These are phyloP conservation scores for Candolleomyces efflorescens DNA, from an alignment of 768 basidiomycete species.

Conservation along the genomic window DNA sequence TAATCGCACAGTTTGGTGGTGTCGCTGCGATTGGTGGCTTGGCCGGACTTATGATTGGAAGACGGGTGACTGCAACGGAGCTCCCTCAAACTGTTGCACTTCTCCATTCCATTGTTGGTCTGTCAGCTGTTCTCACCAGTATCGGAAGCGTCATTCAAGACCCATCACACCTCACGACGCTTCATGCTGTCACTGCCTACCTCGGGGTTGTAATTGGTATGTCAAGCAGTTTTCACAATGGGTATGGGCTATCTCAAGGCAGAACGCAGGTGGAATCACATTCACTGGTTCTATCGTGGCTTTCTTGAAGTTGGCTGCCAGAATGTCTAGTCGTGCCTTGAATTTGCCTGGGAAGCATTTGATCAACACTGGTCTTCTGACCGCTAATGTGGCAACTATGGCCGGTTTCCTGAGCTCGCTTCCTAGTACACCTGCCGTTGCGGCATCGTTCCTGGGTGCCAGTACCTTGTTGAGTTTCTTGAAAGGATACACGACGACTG, in stretches of 20 bases:
- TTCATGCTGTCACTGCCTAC: conserved; percentile 84
- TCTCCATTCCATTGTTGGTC: conserved; percentile 84
- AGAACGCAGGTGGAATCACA: conserved; percentile 61
- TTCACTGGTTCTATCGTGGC: conserved; percentile 90
- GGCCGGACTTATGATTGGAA: conserved; percentile 68
- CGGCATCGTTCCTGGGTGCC: conserved; percentile 72
- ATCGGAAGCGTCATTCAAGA: conserved; percentile 79
- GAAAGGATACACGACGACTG: conserved; percentile 83
- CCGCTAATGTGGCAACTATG: conserved; percentile 69
- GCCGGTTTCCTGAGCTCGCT: conserved; percentile 70
- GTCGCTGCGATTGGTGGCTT: conserved; percentile 72
- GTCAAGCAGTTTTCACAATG: conserved; percentile 8
- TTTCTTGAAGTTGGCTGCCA: conserved; percentile 82
- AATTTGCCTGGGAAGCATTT: conserved; percentile 74
- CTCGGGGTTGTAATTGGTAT: conserved; percentile 81
- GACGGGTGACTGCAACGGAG: conserved; percentile 84
- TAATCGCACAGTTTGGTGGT: conserved; percentile 73
- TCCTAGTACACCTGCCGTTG: conserved; percentile 62
- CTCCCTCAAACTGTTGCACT: conserved; percentile 78
- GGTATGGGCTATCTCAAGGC: conserved; percentile 1
- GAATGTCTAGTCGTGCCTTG: conserved; percentile 72
- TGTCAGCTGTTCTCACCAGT: conserved; percentile 85
- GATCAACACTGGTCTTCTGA: conserved; percentile 67
- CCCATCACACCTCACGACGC: conserved; percentile 57
- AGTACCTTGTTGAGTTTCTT: conserved; percentile 78